Percentiles rank a stretch among this genome's conserved stretches.
These are phyloP conservation scores for Logfia minima DNA, from an alignment of 129 eudicot genomes.

Conservation along the genomic window DNA sequence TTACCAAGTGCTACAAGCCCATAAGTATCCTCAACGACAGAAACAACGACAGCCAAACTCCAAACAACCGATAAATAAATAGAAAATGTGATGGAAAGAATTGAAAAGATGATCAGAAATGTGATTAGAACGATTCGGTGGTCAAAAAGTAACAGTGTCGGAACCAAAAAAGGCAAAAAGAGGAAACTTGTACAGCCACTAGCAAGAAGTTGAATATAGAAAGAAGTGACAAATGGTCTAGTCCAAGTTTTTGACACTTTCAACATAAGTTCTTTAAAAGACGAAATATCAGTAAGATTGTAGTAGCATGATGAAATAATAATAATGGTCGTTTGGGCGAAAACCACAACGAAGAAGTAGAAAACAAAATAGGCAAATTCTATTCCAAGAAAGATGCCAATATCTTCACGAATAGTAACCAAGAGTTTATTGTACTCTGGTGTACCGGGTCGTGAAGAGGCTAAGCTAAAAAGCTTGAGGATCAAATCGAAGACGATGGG, in stretches of 20 bases:
- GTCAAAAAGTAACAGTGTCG: conserved; percentile 27
- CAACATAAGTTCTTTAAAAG: conserved; percentile 33
- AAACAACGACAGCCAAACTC: conserved; percentile 37
- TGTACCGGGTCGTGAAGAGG: conserved; percentile 23
- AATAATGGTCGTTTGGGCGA: conserved; percentile 20
- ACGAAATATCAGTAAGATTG: conserved; percentile 20
- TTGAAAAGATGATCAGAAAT: background rate
- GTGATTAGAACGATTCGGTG: conserved; percentile 11
- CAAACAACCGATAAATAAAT: conserved; percentile 39
- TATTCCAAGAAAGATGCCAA: conserved; percentile 25
- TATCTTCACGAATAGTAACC: conserved; percentile 28
- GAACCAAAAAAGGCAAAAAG: conserved; percentile 23
- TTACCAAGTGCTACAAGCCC: conserved; percentile 35
- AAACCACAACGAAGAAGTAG: conserved; percentile 16
- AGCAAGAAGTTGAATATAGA: conserved; percentile 26
- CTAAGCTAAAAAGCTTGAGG: background rate
- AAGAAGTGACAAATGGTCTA: conserved; percentile 38
- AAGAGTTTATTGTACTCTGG: conserved; percentile 22
- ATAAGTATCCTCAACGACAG: conserved; percentile 45
- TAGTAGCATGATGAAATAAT: conserved; percentile 31
- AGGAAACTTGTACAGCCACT: conserved; percentile 28
- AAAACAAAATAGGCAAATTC: conserved; percentile 18
- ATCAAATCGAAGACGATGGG: conserved; percentile 7
- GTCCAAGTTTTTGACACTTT: conserved; percentile 37
- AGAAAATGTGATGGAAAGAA: conserved; percentile 3